Percentiles rank a stretch among this genome's conserved stretches.
These are phyloP conservation scores for Fagopyrum homotropicum DNA, from an alignment of 148 eudicot genomes.

Conservation along the genomic window DNA sequence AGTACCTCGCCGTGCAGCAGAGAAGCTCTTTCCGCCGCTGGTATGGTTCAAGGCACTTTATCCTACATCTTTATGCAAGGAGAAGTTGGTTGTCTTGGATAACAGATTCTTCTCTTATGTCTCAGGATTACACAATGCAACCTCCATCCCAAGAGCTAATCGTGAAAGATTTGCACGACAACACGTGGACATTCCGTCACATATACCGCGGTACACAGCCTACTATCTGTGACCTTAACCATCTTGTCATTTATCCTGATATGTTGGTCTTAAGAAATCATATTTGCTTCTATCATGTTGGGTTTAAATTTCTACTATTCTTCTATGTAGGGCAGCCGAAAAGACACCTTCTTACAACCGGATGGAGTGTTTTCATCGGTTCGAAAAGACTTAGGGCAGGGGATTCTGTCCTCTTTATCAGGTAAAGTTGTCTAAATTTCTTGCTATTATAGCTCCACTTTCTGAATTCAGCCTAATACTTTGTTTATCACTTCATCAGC, in stretches of 20 bases:
- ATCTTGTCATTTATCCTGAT: no score
- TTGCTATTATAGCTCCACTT: background rate
- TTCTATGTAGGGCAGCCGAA: conserved; percentile 77
- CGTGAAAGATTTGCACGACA: conserved; percentile 85
- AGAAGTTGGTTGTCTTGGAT: no score
- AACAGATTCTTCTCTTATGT: background rate
- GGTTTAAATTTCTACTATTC: background rate
- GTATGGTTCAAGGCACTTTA: conserved; percentile 24
- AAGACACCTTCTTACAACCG: conserved; percentile 89
- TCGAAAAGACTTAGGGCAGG: conserved; percentile 90
- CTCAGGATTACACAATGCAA: conserved; percentile 91
- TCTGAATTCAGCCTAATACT: no score
- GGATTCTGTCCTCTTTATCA: conserved; percentile 80
- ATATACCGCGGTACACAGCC: conserved; percentile 70
- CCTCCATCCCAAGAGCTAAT: conserved; percentile 97
- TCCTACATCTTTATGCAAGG: background rate
- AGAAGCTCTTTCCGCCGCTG: conserved; percentile 83
- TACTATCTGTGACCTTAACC: background rate
- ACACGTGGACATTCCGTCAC: conserved; percentile 94
- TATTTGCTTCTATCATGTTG: no score
- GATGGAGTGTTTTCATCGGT: conserved; percentile 96
- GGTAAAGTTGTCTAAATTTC: conserved; percentile 28
- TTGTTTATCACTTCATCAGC: no score
- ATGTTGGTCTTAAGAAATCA: no score
- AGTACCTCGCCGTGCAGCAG: conserved; percentile 96